These are phyloP conservation scores for Ceratopteris richardii DNA, from an alignment of 75 land plant genomes.

Conservation along the genomic window DNA sequence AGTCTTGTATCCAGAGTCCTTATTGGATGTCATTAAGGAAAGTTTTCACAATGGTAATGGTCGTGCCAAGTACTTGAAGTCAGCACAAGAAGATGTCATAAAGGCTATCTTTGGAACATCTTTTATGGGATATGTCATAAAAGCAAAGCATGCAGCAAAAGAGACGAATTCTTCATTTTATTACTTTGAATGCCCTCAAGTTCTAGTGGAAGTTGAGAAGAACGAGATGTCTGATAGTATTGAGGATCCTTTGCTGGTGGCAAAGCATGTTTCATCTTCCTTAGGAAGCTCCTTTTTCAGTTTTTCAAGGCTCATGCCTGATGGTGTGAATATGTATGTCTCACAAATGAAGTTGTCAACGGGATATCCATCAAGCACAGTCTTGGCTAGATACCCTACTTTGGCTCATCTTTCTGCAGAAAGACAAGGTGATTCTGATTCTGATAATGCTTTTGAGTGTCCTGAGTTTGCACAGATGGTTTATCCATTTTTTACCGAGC, in stretches of 20 bases:
- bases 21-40: constrained; percentile 45
- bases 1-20: constrained; percentile 43
- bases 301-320: too few relatives aligned
- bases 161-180: constrained; percentile 55
- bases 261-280: neutral
- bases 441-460: constrained; percentile 18
- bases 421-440: neutral
- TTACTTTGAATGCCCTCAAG: constrained; percentile 49
- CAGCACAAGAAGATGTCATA: constrained; percentile 53
- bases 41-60: constrained; percentile 45
- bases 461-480: constrained; percentile 67
- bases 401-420: neutral
- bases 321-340: too few relatives aligned
- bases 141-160: constrained; percentile 62
- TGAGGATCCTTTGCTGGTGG: neutral
- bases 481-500: constrained; percentile 47
- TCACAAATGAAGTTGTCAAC: too few relatives aligned
- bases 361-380: too few relatives aligned
- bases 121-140: constrained; percentile 57
- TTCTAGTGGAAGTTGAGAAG: neutral
- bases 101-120: constrained; percentile 67
- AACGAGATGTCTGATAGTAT: neutral
- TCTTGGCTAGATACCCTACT: neutral
- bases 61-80: constrained; percentile 38
- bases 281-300: neutral